Evolutionary conservation across 2,329 filamentous ascomycete species (phyloP), one percentile per base, ranked within the genome.

Genomic region (Diatrype stigma): DNA sequence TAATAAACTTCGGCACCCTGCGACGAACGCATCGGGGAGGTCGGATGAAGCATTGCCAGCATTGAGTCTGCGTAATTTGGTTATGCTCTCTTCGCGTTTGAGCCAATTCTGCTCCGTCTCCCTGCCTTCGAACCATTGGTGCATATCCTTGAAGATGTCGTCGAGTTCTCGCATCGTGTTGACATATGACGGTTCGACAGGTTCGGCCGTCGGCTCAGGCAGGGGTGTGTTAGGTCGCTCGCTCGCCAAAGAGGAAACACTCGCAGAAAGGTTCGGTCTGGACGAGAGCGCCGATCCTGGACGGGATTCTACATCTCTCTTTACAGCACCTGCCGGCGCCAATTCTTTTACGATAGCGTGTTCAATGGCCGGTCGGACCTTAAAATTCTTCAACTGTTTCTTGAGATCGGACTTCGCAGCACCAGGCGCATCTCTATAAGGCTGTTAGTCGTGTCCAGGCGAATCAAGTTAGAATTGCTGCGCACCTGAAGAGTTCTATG

Each of bases 61-160:
- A 47, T 90, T 82, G 23, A 96, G 78, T 56, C 84, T 82, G 48
- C 93, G 84, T 46, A 97, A 71, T 58, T 88, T 92, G 7, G 79
- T 80, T 35, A 91, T 80, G 63, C 82, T 86, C 72, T 93, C 88
- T 68, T 97, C 93, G 67, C 93, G 81, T 59, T 87, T 85, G 61
- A 89, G 68, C 93, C 93, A 97, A 64, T 97, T 97, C 53, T 89
- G 84, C 65, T 97, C 93, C 0, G 87, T 84, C 72, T 97, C 93
- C 65, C 79, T 90, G 48, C 92, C 92, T 59, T 96, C 91, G 56
- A 96, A 96, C 66, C 80, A 80, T 48, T 78, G 78, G 30, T 85
- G 76, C 89, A 97, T 96, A 30, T 89, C 86, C 57, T 82, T 84
- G 66, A 96, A 85, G 1, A 87, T 84, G 23, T 96, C 91, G 53